Base-by-base conservation (phyloP, 208 protist species). In the Acanthamoeba triangularis region DNA sequence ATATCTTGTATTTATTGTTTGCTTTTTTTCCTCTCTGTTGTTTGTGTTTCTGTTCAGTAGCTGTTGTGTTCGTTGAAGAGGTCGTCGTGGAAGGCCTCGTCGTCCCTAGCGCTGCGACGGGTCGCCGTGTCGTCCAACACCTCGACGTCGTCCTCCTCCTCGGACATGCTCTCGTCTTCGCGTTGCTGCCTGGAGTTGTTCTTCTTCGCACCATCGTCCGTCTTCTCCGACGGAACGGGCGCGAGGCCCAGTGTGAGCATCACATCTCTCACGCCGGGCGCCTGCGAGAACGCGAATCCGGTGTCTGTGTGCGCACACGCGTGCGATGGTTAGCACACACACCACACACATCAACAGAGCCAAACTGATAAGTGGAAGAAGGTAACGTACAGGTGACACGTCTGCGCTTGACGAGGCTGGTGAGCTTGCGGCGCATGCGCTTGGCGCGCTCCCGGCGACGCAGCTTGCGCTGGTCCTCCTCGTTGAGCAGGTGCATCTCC, bases 271-370 rank as follows among this genome's bases (percentile, higher is more conserved):
- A 52, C 82, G 23, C 82, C 82, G 30, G 82, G 52, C 14, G 47
- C 82, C 54, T 90, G 52, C 47, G 82, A 33, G 65, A 94, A 94
- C n/a, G 90, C 90, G 25, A 94, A 94, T 28, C 90, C 90, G 14
- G 90, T 94, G 44, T 94, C 90, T 94, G 65, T n/a, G n/a, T 6
- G 56, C 84, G 35, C 37, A 54, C n/a, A 28, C n/a, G 59, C 82
- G 47, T 23, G 23, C 13, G 28, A 10, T 78, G 69, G 37, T 78
- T 1, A 35, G 25, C 11, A 23, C 30, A 82, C 33, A 8, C 44
- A 52, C 44, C 8, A 16, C 33, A 47, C 44, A 11, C 11, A 49
- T 30, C 44, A 10, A 87, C 1, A 84, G 37, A 84, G 47, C n/a
- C 63, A 25, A 72, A 3, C 4, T 7, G 4, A 35, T 4, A 18